phyloP scores from a whole-genome alignment of 164 flowering plant species.

The Malania oleifera region DNA sequence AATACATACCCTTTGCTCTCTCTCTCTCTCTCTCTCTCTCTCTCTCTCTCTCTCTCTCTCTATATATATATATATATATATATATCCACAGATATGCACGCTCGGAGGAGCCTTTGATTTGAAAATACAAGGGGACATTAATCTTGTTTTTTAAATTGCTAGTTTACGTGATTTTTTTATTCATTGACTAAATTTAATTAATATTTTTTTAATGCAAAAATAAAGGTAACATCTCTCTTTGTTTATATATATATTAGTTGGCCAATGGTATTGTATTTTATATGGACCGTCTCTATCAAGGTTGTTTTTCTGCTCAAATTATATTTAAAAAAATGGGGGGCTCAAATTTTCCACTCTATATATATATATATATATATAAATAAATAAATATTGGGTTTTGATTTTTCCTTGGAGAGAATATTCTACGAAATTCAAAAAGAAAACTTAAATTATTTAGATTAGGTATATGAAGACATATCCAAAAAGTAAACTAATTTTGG shows the following conservation, averaged over 20 bases:
- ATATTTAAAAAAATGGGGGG: neutral
- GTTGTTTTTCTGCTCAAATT: neutral
- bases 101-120: no score
- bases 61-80: neutral
- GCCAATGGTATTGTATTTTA: constrained; percentile 3
- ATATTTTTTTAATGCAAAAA: neutral
- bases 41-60: no score
- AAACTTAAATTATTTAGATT: constrained; percentile 14
- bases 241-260: neutral
- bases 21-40: no score
- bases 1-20: no score
- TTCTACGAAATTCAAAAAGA: neutral
- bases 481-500: constrained; percentile 14
- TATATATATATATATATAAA: no score
- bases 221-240: neutral
- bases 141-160: neutral
- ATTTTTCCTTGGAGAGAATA: neutral
- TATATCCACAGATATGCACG: no score
- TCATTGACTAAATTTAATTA: neutral
- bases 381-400: no score
- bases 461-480: constrained; percentile 23
- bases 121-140: neutral
- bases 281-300: constrained; percentile 13
- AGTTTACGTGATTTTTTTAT: neutral
- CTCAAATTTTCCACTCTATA: no score